Evolutionary conservation across 345 rosid species (phyloP), one percentile per base, ranked within the genome.

Genomic region (Corchorus olitorius): DNA sequence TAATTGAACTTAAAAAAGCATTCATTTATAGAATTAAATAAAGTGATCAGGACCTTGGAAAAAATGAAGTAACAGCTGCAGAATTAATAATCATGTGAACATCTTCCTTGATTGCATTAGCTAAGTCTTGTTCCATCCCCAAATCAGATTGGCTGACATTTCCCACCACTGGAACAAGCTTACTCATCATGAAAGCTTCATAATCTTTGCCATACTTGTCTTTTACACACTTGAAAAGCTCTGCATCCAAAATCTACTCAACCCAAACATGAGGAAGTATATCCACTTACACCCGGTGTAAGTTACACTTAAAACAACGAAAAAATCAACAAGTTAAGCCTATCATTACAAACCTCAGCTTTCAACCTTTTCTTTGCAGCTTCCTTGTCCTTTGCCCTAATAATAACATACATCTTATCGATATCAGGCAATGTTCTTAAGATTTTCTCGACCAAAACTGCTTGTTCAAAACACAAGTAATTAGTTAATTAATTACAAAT

Each of bases 81-180:
- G 91, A 85, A 62, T 84, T 93, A 37, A 93, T 84, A 33, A 93
- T 84, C 8, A 91, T 82, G 66, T 89, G 90, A 17, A 89, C 82
- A 54, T 93, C 90, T 19, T 74, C 78, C 22, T 79, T 88, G 73
- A 85, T 85, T 82, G 6, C 80, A 81, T 2, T 15, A 63, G 63
- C 55, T 45, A 8, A 60, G 9, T 54, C 20, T 1, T 46, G 8
- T 3, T 77, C 34, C 58, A 81, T 54, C 37, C 88, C 84, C 0
- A 83, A 33, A 74, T 76, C 66, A 13, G 52, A 35, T 35, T 81
- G n/a, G 53, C 73, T 52, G 8, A 80, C 56, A 27, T 82, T 65
- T 20, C 88, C 88, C 16, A 56, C 50, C 13, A 85, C 76, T n/a
- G 86, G 88, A 77, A 83, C 79, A 15, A 85, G 75, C 66, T 83